Evolutionary conservation across 371 early-diverging fungal genomes (phyloP).

Genomic region (Funneliformis caledonium): DNA sequence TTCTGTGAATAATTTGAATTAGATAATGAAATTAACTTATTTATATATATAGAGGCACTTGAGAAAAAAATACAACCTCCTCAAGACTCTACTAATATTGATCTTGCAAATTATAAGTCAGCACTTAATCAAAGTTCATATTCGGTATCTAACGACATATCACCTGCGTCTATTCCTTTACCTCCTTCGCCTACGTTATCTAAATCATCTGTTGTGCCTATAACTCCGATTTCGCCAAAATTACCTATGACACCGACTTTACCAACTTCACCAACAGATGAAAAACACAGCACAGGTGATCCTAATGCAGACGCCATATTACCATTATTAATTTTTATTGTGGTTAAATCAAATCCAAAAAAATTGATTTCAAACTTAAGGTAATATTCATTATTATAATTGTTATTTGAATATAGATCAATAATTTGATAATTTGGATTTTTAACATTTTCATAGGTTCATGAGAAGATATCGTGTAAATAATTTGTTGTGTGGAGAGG

Average conservation of each 20-base stretch:
- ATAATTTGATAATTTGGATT: background rate
- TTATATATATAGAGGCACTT: slow-evolving; percentile 6
- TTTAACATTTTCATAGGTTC: slow-evolving; percentile 20
- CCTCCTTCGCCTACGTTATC: slow-evolving; percentile 1
- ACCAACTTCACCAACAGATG: background rate
- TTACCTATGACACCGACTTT: background rate
- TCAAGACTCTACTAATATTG: background rate
- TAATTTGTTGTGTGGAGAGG: slow-evolving; percentile 28
- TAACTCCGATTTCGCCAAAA: background rate
- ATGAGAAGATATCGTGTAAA: slow-evolving; percentile 26
- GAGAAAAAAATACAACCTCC: background rate
- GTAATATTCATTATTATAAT: background rate
- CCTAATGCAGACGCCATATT: slow-evolving; percentile 33
- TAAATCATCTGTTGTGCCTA: slow-evolving; percentile 1
- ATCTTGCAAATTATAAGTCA: background rate
- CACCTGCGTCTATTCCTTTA: background rate
- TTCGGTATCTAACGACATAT: background rate
- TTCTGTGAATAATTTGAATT: background rate
- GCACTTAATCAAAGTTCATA: background rate
- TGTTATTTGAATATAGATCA: background rate
- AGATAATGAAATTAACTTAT: background rate
- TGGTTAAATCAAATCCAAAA: slow-evolving; percentile 37
- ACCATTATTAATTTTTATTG: slow-evolving; percentile 27
- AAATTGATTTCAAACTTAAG: slow-evolving; percentile 25
- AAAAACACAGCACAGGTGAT: background rate